Percentiles rank a stretch among this genome's conserved stretches.
phyloP scores from a whole-genome alignment of 306 rosid genomes.

The Cercis canadensis region DNA sequence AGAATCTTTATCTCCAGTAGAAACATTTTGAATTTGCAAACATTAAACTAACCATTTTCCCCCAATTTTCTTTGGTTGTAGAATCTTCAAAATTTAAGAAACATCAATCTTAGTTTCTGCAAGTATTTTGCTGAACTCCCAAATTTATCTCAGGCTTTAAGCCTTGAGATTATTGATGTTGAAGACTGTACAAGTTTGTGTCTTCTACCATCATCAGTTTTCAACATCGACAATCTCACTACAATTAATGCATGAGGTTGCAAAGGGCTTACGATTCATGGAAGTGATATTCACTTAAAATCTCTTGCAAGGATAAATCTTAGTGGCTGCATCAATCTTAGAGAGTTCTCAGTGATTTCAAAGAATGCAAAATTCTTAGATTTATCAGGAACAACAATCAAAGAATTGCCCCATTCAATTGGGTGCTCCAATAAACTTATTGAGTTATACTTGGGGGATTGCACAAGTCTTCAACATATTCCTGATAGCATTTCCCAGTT shows the following conservation, averaged over 20 bases:
- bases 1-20: too few species aligned
- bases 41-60: too few species aligned
- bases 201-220: background rate
- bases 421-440: background rate
- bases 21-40: too few species aligned
- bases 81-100: too few species aligned
- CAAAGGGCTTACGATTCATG: background rate
- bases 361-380: background rate
- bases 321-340: background rate
- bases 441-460: background rate
- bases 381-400: background rate
- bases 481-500: background rate
- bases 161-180: background rate
- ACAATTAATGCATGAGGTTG: background rate
- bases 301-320: background rate
- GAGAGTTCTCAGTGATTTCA: background rate
- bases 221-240: background rate
- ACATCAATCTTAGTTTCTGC: too few species aligned
- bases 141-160: background rate
- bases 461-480: background rate
- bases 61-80: too few species aligned
- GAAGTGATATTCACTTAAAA: background rate
- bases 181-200: background rate
- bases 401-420: background rate
- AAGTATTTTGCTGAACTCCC: too few species aligned